These are phyloP conservation scores for Globisporangium canariense DNA, from an alignment of 352 stramenopile genomes.

Conservation along the genomic window DNA sequence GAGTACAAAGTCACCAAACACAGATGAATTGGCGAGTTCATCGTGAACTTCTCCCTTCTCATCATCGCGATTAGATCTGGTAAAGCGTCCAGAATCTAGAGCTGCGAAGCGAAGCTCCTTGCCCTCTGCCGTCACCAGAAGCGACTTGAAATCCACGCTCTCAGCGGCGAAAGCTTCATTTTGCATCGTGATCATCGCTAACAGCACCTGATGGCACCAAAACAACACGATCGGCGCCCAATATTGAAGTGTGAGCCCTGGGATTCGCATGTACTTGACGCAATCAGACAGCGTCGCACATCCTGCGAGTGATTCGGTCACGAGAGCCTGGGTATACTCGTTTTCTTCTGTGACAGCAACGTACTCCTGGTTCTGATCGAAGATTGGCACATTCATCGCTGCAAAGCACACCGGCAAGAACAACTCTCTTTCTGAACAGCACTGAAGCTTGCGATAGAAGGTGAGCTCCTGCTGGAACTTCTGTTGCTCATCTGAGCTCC, in stretches of 20 bases:
- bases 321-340: constrained; percentile 16
- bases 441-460: constrained; percentile 25
- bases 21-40: neutral
- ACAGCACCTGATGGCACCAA: constrained; percentile 36
- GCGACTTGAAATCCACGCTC: constrained; percentile 20
- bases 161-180: constrained; percentile 23
- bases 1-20: constrained; percentile 19
- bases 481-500: neutral
- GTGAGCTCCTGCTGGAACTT: constrained; percentile 25
- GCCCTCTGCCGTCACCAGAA: constrained; percentile 30
- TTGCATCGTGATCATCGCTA: constrained; percentile 27
- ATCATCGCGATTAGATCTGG: neutral
- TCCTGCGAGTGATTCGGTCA: constrained; percentile 29
- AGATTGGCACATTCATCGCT: constrained; percentile 16
- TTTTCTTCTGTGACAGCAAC: neutral
- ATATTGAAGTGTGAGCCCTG: constrained; percentile 11
- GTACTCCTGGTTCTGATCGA: constrained; percentile 9
- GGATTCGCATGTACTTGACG: constrained; percentile 18
- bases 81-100: constrained; percentile 13
- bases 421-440: constrained; percentile 18
- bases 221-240: constrained; percentile 27
- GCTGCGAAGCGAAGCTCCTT: constrained; percentile 25
- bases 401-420: constrained; percentile 21
- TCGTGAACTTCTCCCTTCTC: neutral
- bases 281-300: constrained; percentile 28